These are phyloP conservation scores for Linum lewisii DNA, from an alignment of 345 rosid genomes.

Conservation along the genomic window DNA sequence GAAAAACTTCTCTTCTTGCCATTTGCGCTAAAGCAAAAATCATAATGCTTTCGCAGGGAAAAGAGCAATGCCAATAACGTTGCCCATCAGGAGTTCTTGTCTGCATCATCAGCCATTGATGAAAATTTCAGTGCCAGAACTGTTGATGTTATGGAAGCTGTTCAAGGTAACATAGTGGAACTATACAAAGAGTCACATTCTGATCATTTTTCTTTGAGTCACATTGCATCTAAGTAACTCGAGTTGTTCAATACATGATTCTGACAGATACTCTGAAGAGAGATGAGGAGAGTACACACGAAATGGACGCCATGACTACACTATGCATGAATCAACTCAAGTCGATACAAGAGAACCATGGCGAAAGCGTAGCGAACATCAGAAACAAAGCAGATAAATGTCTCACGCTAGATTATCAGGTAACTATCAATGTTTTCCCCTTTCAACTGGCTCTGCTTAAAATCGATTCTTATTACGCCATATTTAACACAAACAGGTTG, in stretches of 20 bases:
- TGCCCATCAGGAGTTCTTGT: constrained; percentile 34
- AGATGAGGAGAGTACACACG: constrained; percentile 50
- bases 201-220: background rate
- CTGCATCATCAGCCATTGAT: constrained; percentile 35
- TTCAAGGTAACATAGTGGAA: constrained; percentile 37
- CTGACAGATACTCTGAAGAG: constrained; percentile 41
- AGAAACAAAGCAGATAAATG: constrained; percentile 60
- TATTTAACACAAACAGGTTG: constrained; percentile 33
- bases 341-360: constrained; percentile 48
- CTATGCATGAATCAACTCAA: constrained; percentile 44
- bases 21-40: background rate
- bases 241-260: background rate
- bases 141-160: constrained; percentile 30
- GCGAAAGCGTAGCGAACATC: constrained; percentile 38
- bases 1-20: background rate
- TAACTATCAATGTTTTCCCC: too few relatives aligned
- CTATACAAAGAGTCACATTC: background rate
- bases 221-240: too few relatives aligned
- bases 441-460: background rate
- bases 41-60: constrained; percentile 33
- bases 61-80: constrained; percentile 25
- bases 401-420: constrained; percentile 67
- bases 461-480: background rate
- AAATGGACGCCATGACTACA: constrained; percentile 41
- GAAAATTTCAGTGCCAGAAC: constrained; percentile 34